A percentile compares a stretch with the other conserved stretches of the same genome.
Evolutionary conservation across 805 yeast species (phyloP).

Genomic region (Cyberlindnera nakhonratchasimensis): DNA sequence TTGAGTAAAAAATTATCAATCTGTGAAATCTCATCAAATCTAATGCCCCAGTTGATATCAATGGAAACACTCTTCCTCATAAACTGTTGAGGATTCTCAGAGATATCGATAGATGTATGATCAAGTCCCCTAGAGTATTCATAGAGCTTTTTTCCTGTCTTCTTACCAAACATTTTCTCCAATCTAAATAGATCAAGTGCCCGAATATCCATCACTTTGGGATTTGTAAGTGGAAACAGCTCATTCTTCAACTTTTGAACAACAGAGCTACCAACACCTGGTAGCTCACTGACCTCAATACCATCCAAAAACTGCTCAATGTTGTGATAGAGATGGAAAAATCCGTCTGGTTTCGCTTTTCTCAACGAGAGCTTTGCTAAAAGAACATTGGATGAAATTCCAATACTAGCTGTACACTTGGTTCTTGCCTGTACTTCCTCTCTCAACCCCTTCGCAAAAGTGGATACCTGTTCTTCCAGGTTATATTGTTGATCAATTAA

Average conservation of each 20-base stretch:
- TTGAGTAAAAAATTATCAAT: conserved; percentile 59
- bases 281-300: conserved; percentile 40
- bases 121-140: conserved; percentile 68
- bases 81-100: conserved; percentile 44
- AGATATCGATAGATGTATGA: conserved; percentile 52
- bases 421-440: conserved; percentile 41
- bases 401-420: conserved; percentile 72
- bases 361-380: conserved; percentile 72
- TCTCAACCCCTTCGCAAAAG: conserved; percentile 31
- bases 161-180: conserved; percentile 55
- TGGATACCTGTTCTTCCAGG: conserved; percentile 23
- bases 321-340: conserved; percentile 37
- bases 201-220: conserved; percentile 38
- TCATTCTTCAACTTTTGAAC: conserved; percentile 42
- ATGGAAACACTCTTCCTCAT: conserved; percentile 77
- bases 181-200: conserved; percentile 35
- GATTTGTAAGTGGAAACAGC: conserved; percentile 24
- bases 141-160: conserved; percentile 62
- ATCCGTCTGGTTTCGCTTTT: conserved; percentile 80
- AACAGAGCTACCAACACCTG: conserved; percentile 61
- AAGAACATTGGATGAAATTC: conserved; percentile 69
- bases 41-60: conserved; percentile 88
- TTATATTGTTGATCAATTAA: conserved; percentile 21
- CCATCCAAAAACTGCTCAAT: conserved; percentile 30
- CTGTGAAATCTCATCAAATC: conserved; percentile 60